A percentile compares a stretch with the other conserved stretches of the same genome.
phyloP scores from a whole-genome alignment of 2,329 filamentous ascomycete species.

The Verticillium nubilum region DNA sequence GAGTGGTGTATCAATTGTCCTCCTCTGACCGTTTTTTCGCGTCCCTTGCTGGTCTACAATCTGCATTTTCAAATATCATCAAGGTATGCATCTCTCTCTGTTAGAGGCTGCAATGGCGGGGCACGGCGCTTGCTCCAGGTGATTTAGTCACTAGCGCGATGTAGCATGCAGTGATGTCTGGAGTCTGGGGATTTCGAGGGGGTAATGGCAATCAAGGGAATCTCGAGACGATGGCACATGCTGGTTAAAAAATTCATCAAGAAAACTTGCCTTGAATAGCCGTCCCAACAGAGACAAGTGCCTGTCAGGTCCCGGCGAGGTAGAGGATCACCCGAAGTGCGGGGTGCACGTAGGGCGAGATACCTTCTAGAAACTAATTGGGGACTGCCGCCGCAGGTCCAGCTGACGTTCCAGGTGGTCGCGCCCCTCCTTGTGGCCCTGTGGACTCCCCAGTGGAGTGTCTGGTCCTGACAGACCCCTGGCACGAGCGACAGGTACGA shows the following conservation, averaged over 20 bases:
- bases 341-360: not conserved
- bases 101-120: not conserved
- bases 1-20: not conserved
- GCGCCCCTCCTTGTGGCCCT: not conserved
- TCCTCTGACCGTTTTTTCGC: not conserved
- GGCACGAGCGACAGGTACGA: conserved; percentile 4
- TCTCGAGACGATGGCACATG: not conserved
- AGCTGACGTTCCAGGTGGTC: not conserved
- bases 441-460: not conserved
- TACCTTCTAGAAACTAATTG: not conserved
- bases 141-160: not conserved
- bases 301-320: not conserved
- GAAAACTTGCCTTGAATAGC: not conserved
- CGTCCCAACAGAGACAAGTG: not conserved
- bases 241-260: not conserved
- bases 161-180: not conserved
- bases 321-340: not conserved
- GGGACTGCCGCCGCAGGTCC: not conserved
- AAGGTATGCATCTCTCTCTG: not conserved
- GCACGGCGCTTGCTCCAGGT: not conserved
- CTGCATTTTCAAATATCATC: not conserved
- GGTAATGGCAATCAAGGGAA: not conserved
- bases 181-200: not conserved
- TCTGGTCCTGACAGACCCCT: not conserved
- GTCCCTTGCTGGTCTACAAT: too few species aligned